Percentiles rank a stretch among this genome's conserved stretches.
phyloP scores from a whole-genome alignment of 805 yeast species.

The Sungouiozyma intestinalis region DNA sequence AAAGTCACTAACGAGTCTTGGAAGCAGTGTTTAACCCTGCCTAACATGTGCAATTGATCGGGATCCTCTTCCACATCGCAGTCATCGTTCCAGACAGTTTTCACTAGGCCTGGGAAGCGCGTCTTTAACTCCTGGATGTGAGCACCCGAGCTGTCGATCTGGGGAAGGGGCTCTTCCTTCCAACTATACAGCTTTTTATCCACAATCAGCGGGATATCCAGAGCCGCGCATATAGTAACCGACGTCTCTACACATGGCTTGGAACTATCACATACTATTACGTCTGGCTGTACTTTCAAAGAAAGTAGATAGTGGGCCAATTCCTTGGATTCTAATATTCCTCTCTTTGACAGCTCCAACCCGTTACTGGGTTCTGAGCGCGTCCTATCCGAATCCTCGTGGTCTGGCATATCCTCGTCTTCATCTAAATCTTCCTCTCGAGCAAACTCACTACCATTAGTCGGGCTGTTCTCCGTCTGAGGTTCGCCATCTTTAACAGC shows the following conservation, averaged over 20 bases:
- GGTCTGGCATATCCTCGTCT: constrained; percentile 38
- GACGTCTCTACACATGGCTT: constrained; percentile 83
- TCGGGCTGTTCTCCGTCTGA: constrained; percentile 9
- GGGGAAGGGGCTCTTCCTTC: constrained; percentile 35
- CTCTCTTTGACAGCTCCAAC: constrained; percentile 80
- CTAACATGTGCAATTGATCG: constrained; percentile 50
- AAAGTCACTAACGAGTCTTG: constrained; percentile 44
- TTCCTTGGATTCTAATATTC: constrained; percentile 78
- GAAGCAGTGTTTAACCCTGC: constrained; percentile 50
- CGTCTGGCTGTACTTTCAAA: constrained; percentile 49
- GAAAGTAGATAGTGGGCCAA: constrained; percentile 51
- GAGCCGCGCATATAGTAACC: constrained; percentile 50
- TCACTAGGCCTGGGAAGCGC: constrained; percentile 43
- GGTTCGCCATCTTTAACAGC: neutral
- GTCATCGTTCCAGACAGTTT: constrained; percentile 33
- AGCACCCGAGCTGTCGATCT: constrained; percentile 21
- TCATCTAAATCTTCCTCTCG: constrained; percentile 35
- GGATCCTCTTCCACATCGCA: constrained; percentile 49
- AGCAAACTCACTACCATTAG: constrained; percentile 87
- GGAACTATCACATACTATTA: constrained; percentile 74
- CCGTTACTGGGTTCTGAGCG: constrained; percentile 41
- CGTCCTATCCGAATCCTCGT: constrained; percentile 53
- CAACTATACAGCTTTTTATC: constrained; percentile 91
- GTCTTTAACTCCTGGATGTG: constrained; percentile 32
- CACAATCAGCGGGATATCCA: constrained; percentile 49